phyloP scores from a whole-genome alignment of 75 land plant species.

The Cunninghamia lanceolata region DNA sequence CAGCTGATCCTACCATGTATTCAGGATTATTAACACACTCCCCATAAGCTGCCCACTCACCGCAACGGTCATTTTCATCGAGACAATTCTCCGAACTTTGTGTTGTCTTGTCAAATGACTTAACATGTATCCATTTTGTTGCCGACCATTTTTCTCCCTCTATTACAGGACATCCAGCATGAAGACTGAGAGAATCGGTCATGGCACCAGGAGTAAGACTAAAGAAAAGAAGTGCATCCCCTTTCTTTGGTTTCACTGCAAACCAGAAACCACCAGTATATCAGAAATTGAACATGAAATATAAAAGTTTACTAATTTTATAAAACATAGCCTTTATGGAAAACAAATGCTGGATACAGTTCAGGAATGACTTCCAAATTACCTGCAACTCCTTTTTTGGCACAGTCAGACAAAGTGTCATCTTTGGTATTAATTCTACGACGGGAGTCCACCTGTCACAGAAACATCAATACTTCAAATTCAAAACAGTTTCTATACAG shows the following conservation, averaged over 20 bases:
- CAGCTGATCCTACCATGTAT: slow-evolving; percentile 84
- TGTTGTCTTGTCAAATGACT: slow-evolving; percentile 52
- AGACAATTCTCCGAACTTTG: slow-evolving; percentile 30
- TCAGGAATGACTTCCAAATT: not conserved
- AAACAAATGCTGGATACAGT: not conserved
- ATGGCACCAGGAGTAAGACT: slow-evolving; percentile 61
- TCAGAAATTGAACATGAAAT: slow-evolving; percentile 1
- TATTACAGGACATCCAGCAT: slow-evolving; percentile 80
- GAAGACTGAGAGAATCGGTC: slow-evolving; percentile 68
- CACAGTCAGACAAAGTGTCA: slow-evolving; percentile 76
- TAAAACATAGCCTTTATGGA: not conserved
- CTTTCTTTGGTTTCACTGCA: slow-evolving; percentile 72
- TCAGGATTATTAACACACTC: slow-evolving; percentile 82
- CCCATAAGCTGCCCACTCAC: slow-evolving; percentile 82
- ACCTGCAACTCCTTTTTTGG: slow-evolving; percentile 78
- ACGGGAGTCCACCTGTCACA: slow-evolving; percentile 24
- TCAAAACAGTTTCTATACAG: not conserved
- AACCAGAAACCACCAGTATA: not conserved
- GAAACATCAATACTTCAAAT: not conserved
- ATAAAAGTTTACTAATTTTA: not conserved
- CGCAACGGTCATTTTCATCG: slow-evolving; percentile 70
- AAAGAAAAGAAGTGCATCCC: slow-evolving; percentile 90
- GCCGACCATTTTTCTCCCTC: slow-evolving; percentile 94
- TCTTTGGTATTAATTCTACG: slow-evolving; percentile 26
- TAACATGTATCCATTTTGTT: slow-evolving; percentile 89